These are phyloP conservation scores for Debaryomyces udenii DNA, from an alignment of 1,139 yeast genomes.

Conservation along the genomic window DNA sequence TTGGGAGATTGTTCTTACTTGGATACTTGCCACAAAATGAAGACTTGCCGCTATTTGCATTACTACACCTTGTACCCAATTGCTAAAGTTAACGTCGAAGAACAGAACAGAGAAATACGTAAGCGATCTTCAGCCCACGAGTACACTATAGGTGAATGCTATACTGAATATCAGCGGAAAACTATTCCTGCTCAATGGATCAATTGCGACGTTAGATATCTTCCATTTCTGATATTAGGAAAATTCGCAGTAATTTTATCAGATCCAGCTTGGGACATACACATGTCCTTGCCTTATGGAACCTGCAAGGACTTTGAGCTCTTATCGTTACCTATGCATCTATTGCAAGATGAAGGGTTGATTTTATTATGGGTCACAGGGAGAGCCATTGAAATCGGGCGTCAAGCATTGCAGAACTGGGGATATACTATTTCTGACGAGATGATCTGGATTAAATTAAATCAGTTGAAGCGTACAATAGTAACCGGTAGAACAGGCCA, in stretches of 20 bases:
- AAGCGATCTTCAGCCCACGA: conserved; percentile 28
- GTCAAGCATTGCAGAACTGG: conserved; percentile 76
- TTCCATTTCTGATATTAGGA: conserved; percentile 73
- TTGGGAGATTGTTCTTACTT: conserved; percentile 94
- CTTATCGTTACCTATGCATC: conserved; percentile 62
- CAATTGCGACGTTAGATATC: conserved; percentile 72
- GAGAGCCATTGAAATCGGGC: conserved; percentile 84
- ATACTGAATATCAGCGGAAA: conserved; percentile 34
- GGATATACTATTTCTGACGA: conserved; percentile 81
- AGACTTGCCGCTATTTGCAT: conserved; percentile 79
- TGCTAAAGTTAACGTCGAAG: conserved; percentile 16
- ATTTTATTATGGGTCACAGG: conserved; percentile 93
- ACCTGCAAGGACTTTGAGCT: conserved; percentile 76
- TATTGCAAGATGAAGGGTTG: conserved; percentile 81
- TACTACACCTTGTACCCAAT: conserved; percentile 64
- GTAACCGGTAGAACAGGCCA: conserved; percentile 97
- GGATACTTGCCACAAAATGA: conserved; percentile 89
- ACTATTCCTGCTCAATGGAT: conserved; percentile 78
- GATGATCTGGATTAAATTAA: conserved; percentile 86
- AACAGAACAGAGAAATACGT: conserved; percentile 26
- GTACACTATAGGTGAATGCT: conserved; percentile 61
- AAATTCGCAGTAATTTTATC: conserved; percentile 86
- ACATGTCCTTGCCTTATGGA: conserved; percentile 79
- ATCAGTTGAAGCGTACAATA: conserved; percentile 83
- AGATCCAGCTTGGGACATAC: conserved; percentile 91